A percentile compares a stretch with the other conserved stretches of the same genome.
These are phyloP conservation scores for Ilex asprella DNA, from an alignment of 257 asterid species.

Conservation along the genomic window DNA sequence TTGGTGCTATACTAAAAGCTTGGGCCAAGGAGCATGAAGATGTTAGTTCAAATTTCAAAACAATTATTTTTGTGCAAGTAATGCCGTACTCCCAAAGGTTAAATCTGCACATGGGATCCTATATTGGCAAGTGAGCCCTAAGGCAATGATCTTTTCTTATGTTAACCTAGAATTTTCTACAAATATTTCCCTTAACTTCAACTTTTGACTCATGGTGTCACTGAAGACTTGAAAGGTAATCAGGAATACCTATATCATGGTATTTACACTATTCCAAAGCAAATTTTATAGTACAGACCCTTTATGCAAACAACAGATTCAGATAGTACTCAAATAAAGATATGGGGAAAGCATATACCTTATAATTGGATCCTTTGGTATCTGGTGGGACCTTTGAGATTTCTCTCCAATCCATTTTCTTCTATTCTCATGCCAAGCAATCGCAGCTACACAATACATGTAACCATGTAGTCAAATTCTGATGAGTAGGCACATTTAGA, in stretches of 20 bases:
- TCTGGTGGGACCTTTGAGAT: conserved; percentile 39
- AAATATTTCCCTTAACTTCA: background rate
- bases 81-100: no score
- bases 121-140: no score
- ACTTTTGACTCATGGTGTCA: background rate
- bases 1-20: no score
- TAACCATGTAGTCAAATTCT: no score
- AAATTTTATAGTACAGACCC: background rate
- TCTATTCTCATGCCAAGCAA: conserved; percentile 78
- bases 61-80: no score
- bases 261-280: background rate
- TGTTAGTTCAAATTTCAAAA: no score
- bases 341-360: conserved; percentile 32
- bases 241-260: background rate
- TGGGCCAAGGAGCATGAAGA: no score
- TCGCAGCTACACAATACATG: conserved; percentile 48
- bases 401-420: conserved; percentile 69
- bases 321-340: background rate
- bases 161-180: background rate
- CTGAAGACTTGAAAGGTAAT: background rate
- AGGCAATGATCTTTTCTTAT: no score
- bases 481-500: no score
- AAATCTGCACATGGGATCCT: no score
- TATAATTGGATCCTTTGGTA: conserved; percentile 69
- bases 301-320: background rate